phyloP scores from a whole-genome alignment of 139 green algal species.

The Volvox reticuliferus region DNA sequence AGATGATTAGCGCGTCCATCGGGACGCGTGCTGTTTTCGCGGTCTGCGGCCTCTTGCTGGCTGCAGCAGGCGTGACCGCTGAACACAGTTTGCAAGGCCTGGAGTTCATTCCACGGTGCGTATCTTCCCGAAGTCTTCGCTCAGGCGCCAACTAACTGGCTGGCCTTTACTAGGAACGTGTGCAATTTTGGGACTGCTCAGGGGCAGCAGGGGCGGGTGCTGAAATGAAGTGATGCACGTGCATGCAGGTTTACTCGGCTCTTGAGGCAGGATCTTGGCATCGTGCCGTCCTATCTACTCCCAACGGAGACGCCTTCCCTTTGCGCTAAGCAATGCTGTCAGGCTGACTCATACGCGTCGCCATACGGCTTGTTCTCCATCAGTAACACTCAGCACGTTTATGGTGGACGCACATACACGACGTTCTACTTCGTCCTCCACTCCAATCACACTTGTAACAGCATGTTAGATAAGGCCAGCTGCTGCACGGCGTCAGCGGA shows the following conservation, averaged over 20 bases:
- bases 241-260: conserved; percentile 41
- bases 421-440: conserved; percentile 56
- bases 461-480: not conserved
- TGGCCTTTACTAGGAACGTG: too few relatives aligned
- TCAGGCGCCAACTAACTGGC: too few relatives aligned
- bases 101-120: conserved; percentile 20
- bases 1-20: conserved; percentile 4
- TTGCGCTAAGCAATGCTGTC: conserved; percentile 48
- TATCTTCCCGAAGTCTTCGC: not conserved
- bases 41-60: conserved; percentile 23
- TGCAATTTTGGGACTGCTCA: too few relatives aligned
- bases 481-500: conserved; percentile 51
- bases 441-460: conserved; percentile 16
- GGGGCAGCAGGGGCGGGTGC: too few relatives aligned
- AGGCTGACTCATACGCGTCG: conserved; percentile 54
- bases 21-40: not conserved
- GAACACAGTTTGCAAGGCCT: not conserved
- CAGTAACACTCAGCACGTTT: conserved; percentile 32
- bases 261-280: not conserved
- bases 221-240: not conserved
- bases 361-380: conserved; percentile 45
- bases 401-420: conserved; percentile 47
- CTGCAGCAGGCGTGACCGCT: not conserved
- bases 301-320: conserved; percentile 4
- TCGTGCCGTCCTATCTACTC: conserved; percentile 21